These are phyloP conservation scores for Candida verbasci DNA, from an alignment of 805 yeast species.

Conservation along the genomic window DNA sequence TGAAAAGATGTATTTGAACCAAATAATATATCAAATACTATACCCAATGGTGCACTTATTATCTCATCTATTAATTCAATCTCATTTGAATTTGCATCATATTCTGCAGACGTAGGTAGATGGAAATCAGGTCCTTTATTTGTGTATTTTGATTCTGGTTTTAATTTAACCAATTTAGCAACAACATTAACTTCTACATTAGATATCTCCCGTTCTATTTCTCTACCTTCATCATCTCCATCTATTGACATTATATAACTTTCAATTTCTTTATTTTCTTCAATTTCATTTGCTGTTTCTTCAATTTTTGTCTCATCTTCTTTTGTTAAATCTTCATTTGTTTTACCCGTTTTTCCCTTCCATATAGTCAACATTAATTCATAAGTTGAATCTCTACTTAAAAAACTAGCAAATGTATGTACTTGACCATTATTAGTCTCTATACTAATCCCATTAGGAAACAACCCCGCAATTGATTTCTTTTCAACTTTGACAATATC, in stretches of 20 bases:
- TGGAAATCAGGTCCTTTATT: constrained; percentile 67
- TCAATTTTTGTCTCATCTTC: constrained; percentile 38
- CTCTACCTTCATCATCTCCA: constrained; percentile 25
- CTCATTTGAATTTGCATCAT: constrained; percentile 23
- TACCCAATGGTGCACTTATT: constrained; percentile 72
- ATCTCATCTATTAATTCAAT: constrained; percentile 47
- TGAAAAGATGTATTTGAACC: constrained; percentile 50
- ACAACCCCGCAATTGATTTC: constrained; percentile 79
- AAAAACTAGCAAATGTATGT: constrained; percentile 82
- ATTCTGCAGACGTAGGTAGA: constrained; percentile 46
- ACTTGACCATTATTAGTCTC: constrained; percentile 54
- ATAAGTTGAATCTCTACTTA: constrained; percentile 73
- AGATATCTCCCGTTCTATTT: constrained; percentile 25
- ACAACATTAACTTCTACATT: constrained; percentile 16
- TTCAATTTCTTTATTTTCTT: constrained; percentile 19
- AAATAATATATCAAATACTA: constrained; percentile 64
- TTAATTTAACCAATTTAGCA: constrained; percentile 29
- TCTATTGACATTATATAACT: constrained; percentile 41
- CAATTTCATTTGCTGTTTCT: constrained; percentile 13
- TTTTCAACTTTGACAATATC: constrained; percentile 76
- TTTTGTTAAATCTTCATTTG: constrained; percentile 27
- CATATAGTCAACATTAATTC: constrained; percentile 68
- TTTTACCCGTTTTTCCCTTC: constrained; percentile 42
- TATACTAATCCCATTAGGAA: constrained; percentile 82
- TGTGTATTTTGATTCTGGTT: constrained; percentile 32